Evolutionary conservation across 1,284 basidiomycete species (phyloP), one percentile per base, ranked within the genome.

Genomic region (Marasmius sp.): DNA sequence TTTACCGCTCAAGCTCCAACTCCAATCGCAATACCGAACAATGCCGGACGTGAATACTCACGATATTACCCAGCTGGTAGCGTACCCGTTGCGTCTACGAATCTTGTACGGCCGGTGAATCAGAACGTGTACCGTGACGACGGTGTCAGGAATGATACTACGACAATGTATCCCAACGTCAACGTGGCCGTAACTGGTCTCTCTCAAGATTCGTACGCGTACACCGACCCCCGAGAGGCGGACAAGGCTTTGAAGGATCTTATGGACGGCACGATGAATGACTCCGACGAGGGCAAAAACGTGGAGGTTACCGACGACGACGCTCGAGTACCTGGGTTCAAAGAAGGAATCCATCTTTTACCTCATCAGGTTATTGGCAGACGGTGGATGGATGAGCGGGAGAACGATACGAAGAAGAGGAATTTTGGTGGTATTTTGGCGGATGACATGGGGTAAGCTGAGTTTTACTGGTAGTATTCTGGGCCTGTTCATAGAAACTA

Each of bases 341-440:
- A 79, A 9, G 83, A 89, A 14, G 83, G 82, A 14, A 82, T 96
- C 45, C 79, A 71, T 50, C 79, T 98, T 33, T 80, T 97, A 67
- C 91, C 94, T 1, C 95, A 98, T 75, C 95, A 98, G 70, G 81
- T 97, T 12, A 77, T 90, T 57, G 93, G 94, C 18, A 84, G 94
- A 1, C 77, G 79, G 39, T 98, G 95, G 95, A 96, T 98, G 94
- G 81, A 81, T 36, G 85, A 90, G 37, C 83, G 95, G 18, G 96
- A 98, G 74, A 27, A 27, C 27, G 75, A 81, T 64, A 59, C 72
- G 6, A 77, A 81, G 6, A 89, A 87, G 36, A 92, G 92, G 73
- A 87, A 89, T 67, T 80, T 73, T 34, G 95, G 95, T 1, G 95
- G 96, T 0, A 97, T 97, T 68, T 79, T 97, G 11, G 95, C 95